Evolutionary conservation across 2,329 filamentous ascomycete genomes (phyloP).

Genomic region (Thielaviopsis ethacetica): DNA sequence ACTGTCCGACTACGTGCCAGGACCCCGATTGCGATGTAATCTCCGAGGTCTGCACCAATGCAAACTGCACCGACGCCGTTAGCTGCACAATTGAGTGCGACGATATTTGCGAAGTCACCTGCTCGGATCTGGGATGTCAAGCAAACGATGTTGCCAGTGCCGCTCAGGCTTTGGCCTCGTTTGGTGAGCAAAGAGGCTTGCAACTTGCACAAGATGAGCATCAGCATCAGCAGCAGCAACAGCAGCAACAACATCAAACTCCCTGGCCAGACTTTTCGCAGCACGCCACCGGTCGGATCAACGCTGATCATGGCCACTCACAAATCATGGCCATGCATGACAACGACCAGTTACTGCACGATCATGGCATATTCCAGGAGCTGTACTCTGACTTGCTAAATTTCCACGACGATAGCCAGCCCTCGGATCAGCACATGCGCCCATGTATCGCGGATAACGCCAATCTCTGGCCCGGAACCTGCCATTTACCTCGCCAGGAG

Average conservation of each 20-base stretch:
- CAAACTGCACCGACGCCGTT: slow-evolving; percentile 21
- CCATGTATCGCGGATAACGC: slow-evolving; percentile 12
- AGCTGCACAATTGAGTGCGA: slow-evolving; percentile 18
- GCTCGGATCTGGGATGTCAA: slow-evolving; percentile 11
- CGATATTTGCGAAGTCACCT: slow-evolving; percentile 13
- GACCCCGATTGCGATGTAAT: slow-evolving; percentile 20
- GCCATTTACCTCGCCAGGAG: slow-evolving; percentile 13
- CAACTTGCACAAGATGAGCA: not conserved
- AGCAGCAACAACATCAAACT: not conserved
- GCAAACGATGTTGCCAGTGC: slow-evolving; percentile 14
- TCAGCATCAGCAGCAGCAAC: not conserved
- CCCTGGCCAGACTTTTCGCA: not conserved
- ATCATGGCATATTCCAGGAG: not conserved
- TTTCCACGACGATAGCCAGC: slow-evolving; percentile 11
- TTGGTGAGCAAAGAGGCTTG: slow-evolving; percentile 11
- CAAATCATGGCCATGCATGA: not conserved
- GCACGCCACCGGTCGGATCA: not conserved
- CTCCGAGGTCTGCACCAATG: slow-evolving; percentile 24
- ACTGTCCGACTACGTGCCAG: slow-evolving; percentile 21
- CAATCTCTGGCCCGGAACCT: slow-evolving; percentile 12
- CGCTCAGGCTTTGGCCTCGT: slow-evolving; percentile 19
- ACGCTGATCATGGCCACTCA: not conserved
- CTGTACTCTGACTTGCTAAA: slow-evolving; percentile 6
- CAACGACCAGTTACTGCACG: not conserved
- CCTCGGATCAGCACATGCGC: slow-evolving; percentile 9